Percentiles rank a stretch among this genome's conserved stretches.
phyloP scores from a whole-genome alignment of 2,329 filamentous ascomycete species.

The Botrytis cinerea region DNA sequence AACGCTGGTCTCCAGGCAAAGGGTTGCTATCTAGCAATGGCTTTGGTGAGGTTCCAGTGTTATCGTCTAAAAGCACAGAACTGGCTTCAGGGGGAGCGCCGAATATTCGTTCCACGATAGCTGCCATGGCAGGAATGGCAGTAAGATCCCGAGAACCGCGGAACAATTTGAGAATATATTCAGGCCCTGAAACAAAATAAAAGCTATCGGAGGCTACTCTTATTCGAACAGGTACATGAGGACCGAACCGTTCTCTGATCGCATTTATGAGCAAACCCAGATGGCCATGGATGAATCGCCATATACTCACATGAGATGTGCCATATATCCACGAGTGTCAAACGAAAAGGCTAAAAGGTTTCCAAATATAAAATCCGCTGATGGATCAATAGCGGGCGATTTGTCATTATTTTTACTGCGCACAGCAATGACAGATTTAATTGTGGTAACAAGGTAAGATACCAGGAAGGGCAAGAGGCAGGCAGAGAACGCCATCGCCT shows the following conservation, averaged over 20 bases:
- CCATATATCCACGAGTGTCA: slow-evolving; percentile 27
- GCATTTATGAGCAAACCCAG: background rate
- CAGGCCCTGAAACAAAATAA: slow-evolving; percentile 30
- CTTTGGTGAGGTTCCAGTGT: slow-evolving; percentile 28
- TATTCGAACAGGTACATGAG: slow-evolving; percentile 29
- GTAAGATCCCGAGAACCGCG: slow-evolving; percentile 29
- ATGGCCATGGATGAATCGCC: background rate
- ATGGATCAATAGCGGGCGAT: slow-evolving; percentile 30
- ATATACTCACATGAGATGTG: slow-evolving; percentile 24
- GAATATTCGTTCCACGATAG: slow-evolving; percentile 27
- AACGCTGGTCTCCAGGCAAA: slow-evolving; percentile 28
- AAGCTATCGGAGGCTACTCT: slow-evolving; percentile 28
- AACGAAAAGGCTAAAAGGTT: slow-evolving; percentile 31
- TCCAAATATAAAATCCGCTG: slow-evolving; percentile 29
- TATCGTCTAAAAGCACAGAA: slow-evolving; percentile 23
- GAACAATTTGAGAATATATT: slow-evolving; percentile 30
- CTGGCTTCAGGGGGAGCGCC: slow-evolving; percentile 25
- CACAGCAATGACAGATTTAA: slow-evolving; percentile 21
- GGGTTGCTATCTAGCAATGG: slow-evolving; percentile 27
- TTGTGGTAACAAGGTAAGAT: slow-evolving; percentile 22
- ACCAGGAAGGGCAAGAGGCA: slow-evolving; percentile 22
- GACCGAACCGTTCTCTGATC: slow-evolving; percentile 28
- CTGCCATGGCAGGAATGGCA: slow-evolving; percentile 19
- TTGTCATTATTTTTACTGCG: slow-evolving; percentile 21
- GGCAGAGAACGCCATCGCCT: background rate